A percentile compares a stretch with the other conserved stretches of the same genome.
These are phyloP conservation scores for Stemphylium beticola DNA, from an alignment of 2,329 filamentous ascomycete genomes.

Conservation along the genomic window DNA sequence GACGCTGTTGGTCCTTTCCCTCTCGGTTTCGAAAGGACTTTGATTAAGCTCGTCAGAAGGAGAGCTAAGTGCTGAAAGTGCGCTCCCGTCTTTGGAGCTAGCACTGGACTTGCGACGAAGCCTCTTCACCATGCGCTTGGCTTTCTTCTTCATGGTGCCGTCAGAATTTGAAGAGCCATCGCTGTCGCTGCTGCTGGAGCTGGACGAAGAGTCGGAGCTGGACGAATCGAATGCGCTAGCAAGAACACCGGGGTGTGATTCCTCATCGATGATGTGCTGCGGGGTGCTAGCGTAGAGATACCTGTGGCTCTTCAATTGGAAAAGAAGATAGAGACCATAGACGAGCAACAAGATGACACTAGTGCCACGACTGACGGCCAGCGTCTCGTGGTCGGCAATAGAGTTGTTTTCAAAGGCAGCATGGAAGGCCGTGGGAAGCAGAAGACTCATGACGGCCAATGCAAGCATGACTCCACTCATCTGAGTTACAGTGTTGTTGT, in stretches of 20 bases:
- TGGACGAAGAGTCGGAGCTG: conserved; percentile 58
- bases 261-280: conserved; percentile 90
- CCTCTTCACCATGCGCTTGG: conserved; percentile 76
- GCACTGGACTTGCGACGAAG: conserved; percentile 79
- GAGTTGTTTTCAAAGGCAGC: conserved; percentile 74
- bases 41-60: conserved; percentile 51
- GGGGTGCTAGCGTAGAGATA: conserved; percentile 93
- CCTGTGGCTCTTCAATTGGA: conserved; percentile 89
- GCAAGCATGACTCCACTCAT: conserved; percentile 95
- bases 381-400: conserved; percentile 71
- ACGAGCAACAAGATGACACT: conserved; percentile 85
- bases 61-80: conserved; percentile 54
- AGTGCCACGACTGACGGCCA: conserved; percentile 87
- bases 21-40: conserved; percentile 48
- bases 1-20: conserved; percentile 31
- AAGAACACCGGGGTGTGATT: conserved; percentile 83
- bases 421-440: conserved; percentile 91
- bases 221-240: conserved; percentile 81
- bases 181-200: conserved; percentile 62
- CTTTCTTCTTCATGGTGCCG: conserved; percentile 74
- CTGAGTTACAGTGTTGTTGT: conserved; percentile 93
- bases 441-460: conserved; percentile 85
- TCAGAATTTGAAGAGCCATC: conserved; percentile 69
- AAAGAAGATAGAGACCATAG: conserved; percentile 82
- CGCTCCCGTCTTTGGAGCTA: conserved; percentile 67